Evolutionary conservation across 75 land plant genomes (phyloP), one percentile per base, ranked within the genome.

Genomic region (Picea glauca): DNA sequence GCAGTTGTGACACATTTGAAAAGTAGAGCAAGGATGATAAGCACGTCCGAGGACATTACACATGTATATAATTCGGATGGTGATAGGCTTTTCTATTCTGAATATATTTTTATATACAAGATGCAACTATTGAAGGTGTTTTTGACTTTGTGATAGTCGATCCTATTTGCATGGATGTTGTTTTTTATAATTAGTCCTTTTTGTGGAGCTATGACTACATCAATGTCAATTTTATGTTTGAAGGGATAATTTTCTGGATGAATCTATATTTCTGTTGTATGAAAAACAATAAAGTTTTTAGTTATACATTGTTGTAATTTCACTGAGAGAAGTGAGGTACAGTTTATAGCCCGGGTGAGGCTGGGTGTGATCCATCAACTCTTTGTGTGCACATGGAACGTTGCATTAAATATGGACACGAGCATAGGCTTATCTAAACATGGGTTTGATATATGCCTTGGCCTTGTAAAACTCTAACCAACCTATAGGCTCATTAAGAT

Each of bases 1-100:
- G 62, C 84, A 59, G 84, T 83, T n/a, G 83, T 83, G 26, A 38
- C 59, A 5, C 77, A 83, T 46, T 77, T 83, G 58, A 83, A 80
- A 77, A 83, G 84, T 72, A 79, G 76, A 38, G 83, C 84, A 17
- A 80, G 63, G 67, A 83, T 83, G 84, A 83, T 83, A 43, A 83
- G 83, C 50, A 83, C 84, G 3, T 80, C 84, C 11, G 84, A 83
- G 61, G 84, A 83, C 50, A 83, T 83, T 80, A 78, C 84, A 17
- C 84, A 83, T 82, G 84, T 64, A 43, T 58, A 17, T 26, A 75
- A 62, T 13, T 80, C 1, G 20, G 20, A 38, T 21, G 21, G n/a
- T 18, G 13, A 60, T 31, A 58, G 40, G 26, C 21, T 11, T 61
- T 32, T 62, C 12, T 77, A 13, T 60, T 33, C 38, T 61, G 33